Percentiles rank a stretch among this genome's conserved stretches.
Evolutionary conservation across 2,329 filamentous ascomycete genomes (phyloP).

Genomic region (Clonostachys chloroleuca): DNA sequence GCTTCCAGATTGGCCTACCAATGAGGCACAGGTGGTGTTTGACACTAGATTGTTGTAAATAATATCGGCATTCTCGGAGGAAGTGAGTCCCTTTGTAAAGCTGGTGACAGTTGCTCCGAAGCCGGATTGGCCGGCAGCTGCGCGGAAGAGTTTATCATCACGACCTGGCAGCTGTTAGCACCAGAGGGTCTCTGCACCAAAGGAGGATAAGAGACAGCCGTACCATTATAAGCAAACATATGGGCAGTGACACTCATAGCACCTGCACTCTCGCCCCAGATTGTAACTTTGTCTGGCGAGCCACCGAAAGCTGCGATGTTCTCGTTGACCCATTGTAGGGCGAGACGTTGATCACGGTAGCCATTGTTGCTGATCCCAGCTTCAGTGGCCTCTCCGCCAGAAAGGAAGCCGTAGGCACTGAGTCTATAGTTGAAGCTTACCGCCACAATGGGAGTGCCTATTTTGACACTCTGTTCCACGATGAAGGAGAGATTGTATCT

Average conservation of each 20-base stretch:
- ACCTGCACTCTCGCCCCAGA: conserved; percentile 52
- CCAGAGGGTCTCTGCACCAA: rapidly evolving
- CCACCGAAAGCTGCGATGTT: conserved; percentile 50
- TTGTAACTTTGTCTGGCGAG: conserved; percentile 43
- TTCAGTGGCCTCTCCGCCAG: conserved; percentile 30
- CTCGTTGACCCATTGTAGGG: conserved; percentile 47
- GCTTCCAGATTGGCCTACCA: no score
- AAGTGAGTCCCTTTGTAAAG: no score
- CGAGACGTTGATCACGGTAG: conserved; percentile 45
- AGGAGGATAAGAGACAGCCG: no score
- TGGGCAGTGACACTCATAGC: conserved; percentile 2
- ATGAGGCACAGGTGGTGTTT: no score
- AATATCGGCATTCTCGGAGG: no score
- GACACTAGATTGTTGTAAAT: no score
- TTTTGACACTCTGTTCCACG: conserved; percentile 17
- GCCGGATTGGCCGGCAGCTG: no score
- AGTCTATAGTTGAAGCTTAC: conserved; percentile 37
- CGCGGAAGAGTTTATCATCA: no score
- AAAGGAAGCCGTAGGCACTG: conserved; percentile 33
- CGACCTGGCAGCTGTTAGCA: no score
- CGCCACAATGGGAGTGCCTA: conserved; percentile 31
- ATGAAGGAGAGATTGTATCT: conserved; percentile 31
- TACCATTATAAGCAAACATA: no score
- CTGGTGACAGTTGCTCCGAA: no score
- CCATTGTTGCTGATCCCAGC: conserved; percentile 42